Percentiles rank a stretch among this genome's conserved stretches.
Evolutionary conservation across 495 filamentous ascomycete genomes (phyloP).

Genomic region (Podospora appendiculata): DNA sequence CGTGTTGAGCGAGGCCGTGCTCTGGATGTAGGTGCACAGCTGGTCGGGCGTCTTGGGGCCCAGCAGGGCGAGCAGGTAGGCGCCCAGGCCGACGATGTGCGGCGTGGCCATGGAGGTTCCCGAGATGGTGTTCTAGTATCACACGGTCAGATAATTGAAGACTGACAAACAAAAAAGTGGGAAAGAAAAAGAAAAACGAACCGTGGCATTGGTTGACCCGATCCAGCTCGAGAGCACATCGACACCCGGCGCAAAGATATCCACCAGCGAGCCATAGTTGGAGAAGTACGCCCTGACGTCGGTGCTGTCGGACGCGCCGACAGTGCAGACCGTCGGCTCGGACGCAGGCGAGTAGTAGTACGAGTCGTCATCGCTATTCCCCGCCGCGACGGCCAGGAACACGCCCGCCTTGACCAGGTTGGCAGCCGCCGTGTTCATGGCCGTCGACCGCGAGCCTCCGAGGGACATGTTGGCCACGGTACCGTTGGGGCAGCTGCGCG

Average conservation of each 20-base stretch:
- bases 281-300: slow-evolving; percentile 49
- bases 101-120: slow-evolving; percentile 60
- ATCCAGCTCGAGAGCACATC: slow-evolving; percentile 50
- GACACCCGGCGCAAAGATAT: slow-evolving; percentile 54
- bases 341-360: slow-evolving; percentile 43
- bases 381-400: slow-evolving; percentile 46
- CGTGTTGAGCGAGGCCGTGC: slow-evolving; percentile 24
- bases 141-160: not conserved
- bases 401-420: slow-evolving; percentile 41
- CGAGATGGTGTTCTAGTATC: slow-evolving; percentile 46
- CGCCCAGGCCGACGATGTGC: slow-evolving; percentile 52
- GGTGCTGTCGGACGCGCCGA: slow-evolving; percentile 42
- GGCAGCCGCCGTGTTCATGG: slow-evolving; percentile 44
- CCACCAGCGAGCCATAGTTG: slow-evolving; percentile 55
- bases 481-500: slow-evolving; percentile 27
- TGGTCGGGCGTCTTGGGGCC: slow-evolving; percentile 34
- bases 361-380: slow-evolving; percentile 40
- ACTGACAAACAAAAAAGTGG: not conserved
- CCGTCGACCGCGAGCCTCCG: slow-evolving; percentile 40
- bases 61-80: slow-evolving; percentile 46
- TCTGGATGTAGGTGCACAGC: slow-evolving; percentile 34
- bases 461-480: slow-evolving; percentile 45
- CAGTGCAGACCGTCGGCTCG: slow-evolving; percentile 48
- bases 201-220: slow-evolving; percentile 37
- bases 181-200: slow-evolving; percentile 9